A percentile compares a stretch with the other conserved stretches of the same genome.
These are phyloP conservation scores for Penicillium sp. DNA, from an alignment of 2,329 filamentous ascomycete species.

Conservation along the genomic window DNA sequence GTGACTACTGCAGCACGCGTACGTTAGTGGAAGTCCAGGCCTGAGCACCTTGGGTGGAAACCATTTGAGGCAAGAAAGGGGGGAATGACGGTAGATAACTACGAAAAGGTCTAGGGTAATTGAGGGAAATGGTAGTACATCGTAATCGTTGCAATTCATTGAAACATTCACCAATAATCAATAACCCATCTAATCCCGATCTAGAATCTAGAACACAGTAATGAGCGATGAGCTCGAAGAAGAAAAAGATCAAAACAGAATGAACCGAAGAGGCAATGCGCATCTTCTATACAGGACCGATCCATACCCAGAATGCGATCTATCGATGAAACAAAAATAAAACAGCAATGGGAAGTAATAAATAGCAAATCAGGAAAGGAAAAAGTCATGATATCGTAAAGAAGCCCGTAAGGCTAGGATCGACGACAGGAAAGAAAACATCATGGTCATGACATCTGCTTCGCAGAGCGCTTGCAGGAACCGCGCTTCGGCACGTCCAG, in stretches of 20 bases:
- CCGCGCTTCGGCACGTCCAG: slow-evolving; percentile 38
- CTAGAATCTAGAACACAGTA: slow-evolving; percentile 6
- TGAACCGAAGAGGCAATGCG: neutral
- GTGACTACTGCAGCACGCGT: neutral
- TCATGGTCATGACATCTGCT: slow-evolving; percentile 8
- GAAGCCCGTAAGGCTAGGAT: neutral
- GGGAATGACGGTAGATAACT: neutral
- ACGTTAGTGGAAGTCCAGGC: too few relatives aligned
- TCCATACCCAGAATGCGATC: neutral
- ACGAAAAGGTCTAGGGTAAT: neutral
- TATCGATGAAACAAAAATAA: neutral
- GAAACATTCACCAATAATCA: neutral
- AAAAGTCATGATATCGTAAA: slow-evolving; percentile 4
- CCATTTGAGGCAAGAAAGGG: neutral
- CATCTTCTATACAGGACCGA: slow-evolving; percentile 5
- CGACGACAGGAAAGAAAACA: neutral
- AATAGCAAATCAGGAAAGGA: neutral
- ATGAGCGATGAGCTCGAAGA: neutral
- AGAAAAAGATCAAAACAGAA: neutral
- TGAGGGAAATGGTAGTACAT: neutral
- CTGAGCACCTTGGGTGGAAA: neutral
- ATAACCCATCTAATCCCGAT: slow-evolving; percentile 1
- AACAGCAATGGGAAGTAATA: neutral
- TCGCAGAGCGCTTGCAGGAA: slow-evolving; percentile 24
- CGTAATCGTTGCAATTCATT: slow-evolving; percentile 4